Percentiles rank a stretch among this genome's conserved stretches.
phyloP scores from a whole-genome alignment of 257 asterid species.

The Ballota nigra region DNA sequence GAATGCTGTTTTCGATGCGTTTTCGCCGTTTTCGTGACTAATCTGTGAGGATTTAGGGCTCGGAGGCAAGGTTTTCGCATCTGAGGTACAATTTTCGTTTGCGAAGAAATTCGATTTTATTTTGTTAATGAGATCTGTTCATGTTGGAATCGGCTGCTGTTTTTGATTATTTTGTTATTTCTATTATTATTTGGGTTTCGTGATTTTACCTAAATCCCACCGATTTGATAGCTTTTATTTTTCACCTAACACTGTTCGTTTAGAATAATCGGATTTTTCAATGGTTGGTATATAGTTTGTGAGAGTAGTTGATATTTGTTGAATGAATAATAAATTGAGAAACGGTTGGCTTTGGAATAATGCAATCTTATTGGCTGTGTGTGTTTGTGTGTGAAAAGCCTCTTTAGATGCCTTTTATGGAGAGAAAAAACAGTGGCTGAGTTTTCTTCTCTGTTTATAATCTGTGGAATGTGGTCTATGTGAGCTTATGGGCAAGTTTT shows the following conservation, averaged over 20 bases:
- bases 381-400: slow-evolving; percentile 15
- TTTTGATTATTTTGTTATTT: slow-evolving; percentile 6
- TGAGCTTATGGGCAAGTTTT: slow-evolving; percentile 12
- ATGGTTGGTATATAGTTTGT: slow-evolving; percentile 28
- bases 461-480: slow-evolving; percentile 28
- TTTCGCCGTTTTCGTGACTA: slow-evolving; percentile 22
- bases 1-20: slow-evolving; percentile 10
- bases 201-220: slow-evolving; percentile 26
- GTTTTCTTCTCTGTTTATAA: slow-evolving; percentile 16
- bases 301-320: slow-evolving; percentile 14
- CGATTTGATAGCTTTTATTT: slow-evolving; percentile 22
- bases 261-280: neutral
- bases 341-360: slow-evolving; percentile 20
- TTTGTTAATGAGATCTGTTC: slow-evolving; percentile 49
- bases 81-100: slow-evolving; percentile 43
- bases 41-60: slow-evolving; percentile 35
- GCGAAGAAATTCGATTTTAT: neutral
- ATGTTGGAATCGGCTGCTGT: slow-evolving; percentile 13
- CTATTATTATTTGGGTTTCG: slow-evolving; percentile 6
- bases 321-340: slow-evolving; percentile 16
- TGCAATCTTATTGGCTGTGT: slow-evolving; percentile 22
- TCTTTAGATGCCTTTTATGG: slow-evolving; percentile 29
- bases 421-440: slow-evolving; percentile 19
- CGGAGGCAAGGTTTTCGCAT: slow-evolving; percentile 12
- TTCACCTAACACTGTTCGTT: slow-evolving; percentile 38